Evolutionary conservation across 1,284 basidiomycete genomes (phyloP), one percentile per base, ranked within the genome.

Genomic region (Macrocystidia cucumis): DNA sequence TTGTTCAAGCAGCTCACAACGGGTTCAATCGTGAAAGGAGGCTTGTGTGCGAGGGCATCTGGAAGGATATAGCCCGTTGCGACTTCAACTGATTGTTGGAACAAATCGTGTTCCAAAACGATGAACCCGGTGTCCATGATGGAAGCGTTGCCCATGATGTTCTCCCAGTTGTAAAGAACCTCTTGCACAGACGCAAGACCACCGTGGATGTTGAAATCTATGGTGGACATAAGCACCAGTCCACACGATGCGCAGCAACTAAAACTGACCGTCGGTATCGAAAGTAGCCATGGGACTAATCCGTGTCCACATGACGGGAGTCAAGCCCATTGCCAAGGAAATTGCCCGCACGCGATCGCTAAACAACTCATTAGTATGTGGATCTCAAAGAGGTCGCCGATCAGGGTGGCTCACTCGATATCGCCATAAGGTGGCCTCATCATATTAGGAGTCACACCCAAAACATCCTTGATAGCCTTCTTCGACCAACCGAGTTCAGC

Each of bases 401-500:
- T n/a, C n/a, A n/a, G n/a, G n/a, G 26, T 14, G 8, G 27, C 65
- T 8, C 44, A 76, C 73, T 83, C 78, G 37, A 82, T 76, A 47
- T 83, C 80, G 43, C 79, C 78, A 44, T 60, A 81, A 9, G 78
- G 78, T 17, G 79, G 78, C 24, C 80, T 61, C 72, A 78, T 76
- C 56, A 65, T 72, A 39, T 67, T 69, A 9, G 80, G 80, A 1
- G 76, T 79, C 8, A 84, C 76, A 40, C 86, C 86, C 26, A 79
- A 59, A 20, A 80, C 69, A 52, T 89, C 84, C 51, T 79, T 77
- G 59, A 92, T 91, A 42, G 83, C 67, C 62, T 92, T 80, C 62
- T 74, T 85, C 20, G 81, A 75, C 88, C 89, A 92, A 5, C 82
- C 88, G 31, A 95, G 69, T 59, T 92, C 89, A 34, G 88, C 89